phyloP scores from a whole-genome alignment of 768 basidiomycete species.

The Tulasnella sp. region DNA sequence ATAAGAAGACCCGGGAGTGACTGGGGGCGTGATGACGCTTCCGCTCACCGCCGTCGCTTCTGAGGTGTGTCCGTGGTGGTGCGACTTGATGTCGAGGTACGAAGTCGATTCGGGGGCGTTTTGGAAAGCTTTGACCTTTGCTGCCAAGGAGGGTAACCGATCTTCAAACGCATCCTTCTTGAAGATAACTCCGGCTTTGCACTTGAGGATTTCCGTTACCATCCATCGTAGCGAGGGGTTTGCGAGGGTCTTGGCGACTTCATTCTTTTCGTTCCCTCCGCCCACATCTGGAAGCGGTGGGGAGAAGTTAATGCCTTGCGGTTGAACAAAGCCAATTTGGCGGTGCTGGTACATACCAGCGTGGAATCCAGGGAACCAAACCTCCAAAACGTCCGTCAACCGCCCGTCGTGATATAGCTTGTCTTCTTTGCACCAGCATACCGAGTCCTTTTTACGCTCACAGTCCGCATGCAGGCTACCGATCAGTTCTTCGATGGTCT shows the following conservation, averaged over 20 bases:
- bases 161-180: conserved; percentile 21
- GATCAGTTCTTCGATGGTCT: neutral
- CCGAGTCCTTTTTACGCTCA: neutral
- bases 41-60: neutral
- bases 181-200: conserved; percentile 58
- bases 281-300: too few species aligned
- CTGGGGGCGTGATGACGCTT: neutral
- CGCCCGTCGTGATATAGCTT: neutral
- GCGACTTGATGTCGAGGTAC: neutral
- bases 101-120: neutral
- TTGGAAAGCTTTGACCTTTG: neutral
- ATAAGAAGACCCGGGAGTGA: neutral
- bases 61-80: neutral
- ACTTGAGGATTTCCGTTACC: conserved; percentile 34
- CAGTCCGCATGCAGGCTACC: too few species aligned
- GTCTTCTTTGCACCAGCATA: neutral
- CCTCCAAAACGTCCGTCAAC: conserved; percentile 22
- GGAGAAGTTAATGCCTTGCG: too few species aligned
- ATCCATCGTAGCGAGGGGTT: conserved; percentile 34
- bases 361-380: conserved; percentile 32
- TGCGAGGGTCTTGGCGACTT: conserved; percentile 22
- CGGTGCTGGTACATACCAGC: conserved; percentile 30
- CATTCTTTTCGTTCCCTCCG: conserved; percentile 27
- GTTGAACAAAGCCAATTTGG: too few species aligned
- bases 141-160: neutral